Percentiles rank a stretch among this genome's conserved stretches.
Conservation (phyloP, 2,329 filamentous ascomycete species). For the Amauroascus verrucosus region DNA sequence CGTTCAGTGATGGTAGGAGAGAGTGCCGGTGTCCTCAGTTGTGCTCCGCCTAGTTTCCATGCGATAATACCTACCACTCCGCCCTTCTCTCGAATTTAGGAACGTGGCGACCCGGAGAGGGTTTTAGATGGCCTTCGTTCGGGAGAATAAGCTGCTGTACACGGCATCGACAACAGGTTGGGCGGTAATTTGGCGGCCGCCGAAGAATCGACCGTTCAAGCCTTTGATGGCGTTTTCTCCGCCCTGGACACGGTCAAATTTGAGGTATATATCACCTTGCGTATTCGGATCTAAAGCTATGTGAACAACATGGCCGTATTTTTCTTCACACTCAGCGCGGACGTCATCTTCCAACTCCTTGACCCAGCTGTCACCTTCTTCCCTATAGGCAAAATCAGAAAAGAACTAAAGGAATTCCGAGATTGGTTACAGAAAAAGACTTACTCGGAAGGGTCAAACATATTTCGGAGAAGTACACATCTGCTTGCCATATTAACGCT, state of each 20-base stretch:
- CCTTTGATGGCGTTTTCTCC: slow-evolving; percentile 97
- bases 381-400: slow-evolving; percentile 46
- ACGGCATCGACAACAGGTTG: slow-evolving; percentile 95
- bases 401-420: slow-evolving; percentile 10
- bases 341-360: slow-evolving; percentile 94
- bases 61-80: slow-evolving; percentile 24
- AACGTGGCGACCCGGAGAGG: neutral
- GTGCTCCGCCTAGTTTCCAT: neutral
- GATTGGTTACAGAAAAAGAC: slow-evolving; percentile 32
- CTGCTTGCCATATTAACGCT: slow-evolving; percentile 87
- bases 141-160: slow-evolving; percentile 92
- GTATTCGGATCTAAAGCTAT: slow-evolving; percentile 90
- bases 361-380: slow-evolving; percentile 77
- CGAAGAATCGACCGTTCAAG: slow-evolving; percentile 93
- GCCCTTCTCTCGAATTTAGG: slow-evolving; percentile 7
- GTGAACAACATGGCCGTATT: slow-evolving; percentile 97
- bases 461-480: slow-evolving; percentile 88
- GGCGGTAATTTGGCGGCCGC: slow-evolving; percentile 82
- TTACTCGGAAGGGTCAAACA: slow-evolving; percentile 88
- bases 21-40: neutral
- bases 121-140: slow-evolving; percentile 64
- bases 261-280: slow-evolving; percentile 93
- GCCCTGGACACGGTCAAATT: slow-evolving; percentile 90
- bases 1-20: neutral
- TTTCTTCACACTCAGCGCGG: slow-evolving; percentile 79